Evolutionary conservation across 1,139 yeast genomes (phyloP), one percentile per base, ranked within the genome.

Genomic region (Geotrichum klebahnii): DNA sequence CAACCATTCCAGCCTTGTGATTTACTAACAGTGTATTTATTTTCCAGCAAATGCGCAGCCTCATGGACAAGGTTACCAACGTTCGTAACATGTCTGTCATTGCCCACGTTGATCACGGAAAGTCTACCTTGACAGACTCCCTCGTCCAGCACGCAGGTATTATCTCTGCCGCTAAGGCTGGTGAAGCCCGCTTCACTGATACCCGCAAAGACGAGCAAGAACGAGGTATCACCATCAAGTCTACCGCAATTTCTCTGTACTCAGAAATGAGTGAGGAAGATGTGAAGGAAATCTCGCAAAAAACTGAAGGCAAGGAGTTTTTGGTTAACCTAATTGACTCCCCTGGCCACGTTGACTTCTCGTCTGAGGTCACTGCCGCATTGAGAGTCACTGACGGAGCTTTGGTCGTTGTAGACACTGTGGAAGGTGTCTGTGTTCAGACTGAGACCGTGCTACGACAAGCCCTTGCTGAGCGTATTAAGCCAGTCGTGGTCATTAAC

Each of bases 21-120:
- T 10, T 10, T 10, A 26, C 6, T 10, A 8, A 26, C 6, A 6
- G 29, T 26, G 10, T 6, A 8, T 26, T 26, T 10, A 8, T 26
- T 50, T 65, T 65, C 57, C 67, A 66, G 57, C 97, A 90, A 81
- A 90, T 90, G 86, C 95, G 97, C 81, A 90, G 78, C 70, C 84
- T 90, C 78, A 90, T 90, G 97, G 97, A 92, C 95, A 86, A 84
- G 79, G 97, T 89, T 81, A 84, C 97, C 77, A 90, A 92, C 74
- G 97, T 92, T 72, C 96, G 98, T 82, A 92, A 92, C 95, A 92
- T 92, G 95, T 92, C 97, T 77, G 98, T 92, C 78, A 92, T 92
- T 84, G 98, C 98, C 73, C 98, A 92, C 85, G 97, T 92, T 84
- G 98, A 92, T 83, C 98, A 92, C 83, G 98, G 98, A 80, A 92